Percentiles rank a stretch among this genome's conserved stretches.
Evolutionary conservation across 2,329 filamentous ascomycete species (phyloP).

Genomic region (Laburnicola sp.): DNA sequence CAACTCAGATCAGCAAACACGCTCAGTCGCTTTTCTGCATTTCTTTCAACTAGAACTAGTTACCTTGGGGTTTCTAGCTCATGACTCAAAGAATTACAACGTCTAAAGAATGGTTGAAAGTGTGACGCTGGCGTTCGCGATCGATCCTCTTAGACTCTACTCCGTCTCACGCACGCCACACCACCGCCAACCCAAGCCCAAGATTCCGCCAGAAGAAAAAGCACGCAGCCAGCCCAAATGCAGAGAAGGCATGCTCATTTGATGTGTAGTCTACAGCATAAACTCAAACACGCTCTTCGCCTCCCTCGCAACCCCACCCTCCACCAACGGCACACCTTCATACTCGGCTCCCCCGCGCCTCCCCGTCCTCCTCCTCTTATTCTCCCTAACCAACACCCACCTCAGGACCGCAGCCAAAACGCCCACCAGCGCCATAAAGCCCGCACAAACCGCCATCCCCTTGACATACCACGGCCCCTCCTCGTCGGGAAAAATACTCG

Average conservation of each 20-base stretch:
- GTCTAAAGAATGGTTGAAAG: no score
- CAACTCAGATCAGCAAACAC: no score
- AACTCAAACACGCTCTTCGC: constrained; percentile 30
- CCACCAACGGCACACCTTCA: constrained; percentile 32
- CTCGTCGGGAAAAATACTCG: constrained; percentile 57
- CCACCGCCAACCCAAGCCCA: not conserved
- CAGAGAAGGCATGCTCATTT: not conserved
- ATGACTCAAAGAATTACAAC: no score
- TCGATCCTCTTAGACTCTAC: no score
- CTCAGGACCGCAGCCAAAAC: constrained; percentile 50
- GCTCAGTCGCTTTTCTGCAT: no score
- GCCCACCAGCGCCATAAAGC: constrained; percentile 54
- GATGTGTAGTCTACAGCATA: constrained; percentile 25
- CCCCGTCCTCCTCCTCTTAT: constrained; percentile 17
- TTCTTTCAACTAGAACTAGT: no score
- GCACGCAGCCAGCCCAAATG: not conserved
- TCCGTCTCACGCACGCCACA: no score
- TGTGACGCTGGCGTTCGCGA: no score
- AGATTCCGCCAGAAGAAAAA: not conserved
- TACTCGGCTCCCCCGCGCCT: constrained; percentile 21
- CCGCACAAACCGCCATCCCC: constrained; percentile 57
- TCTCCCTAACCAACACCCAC: constrained; percentile 41
- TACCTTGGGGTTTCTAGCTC: no score
- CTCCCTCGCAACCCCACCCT: constrained; percentile 16
- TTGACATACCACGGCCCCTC: constrained; percentile 55